phyloP scores from a whole-genome alignment of 2,329 filamentous ascomycete genomes.

The Pseudopithomyces chartarum region DNA sequence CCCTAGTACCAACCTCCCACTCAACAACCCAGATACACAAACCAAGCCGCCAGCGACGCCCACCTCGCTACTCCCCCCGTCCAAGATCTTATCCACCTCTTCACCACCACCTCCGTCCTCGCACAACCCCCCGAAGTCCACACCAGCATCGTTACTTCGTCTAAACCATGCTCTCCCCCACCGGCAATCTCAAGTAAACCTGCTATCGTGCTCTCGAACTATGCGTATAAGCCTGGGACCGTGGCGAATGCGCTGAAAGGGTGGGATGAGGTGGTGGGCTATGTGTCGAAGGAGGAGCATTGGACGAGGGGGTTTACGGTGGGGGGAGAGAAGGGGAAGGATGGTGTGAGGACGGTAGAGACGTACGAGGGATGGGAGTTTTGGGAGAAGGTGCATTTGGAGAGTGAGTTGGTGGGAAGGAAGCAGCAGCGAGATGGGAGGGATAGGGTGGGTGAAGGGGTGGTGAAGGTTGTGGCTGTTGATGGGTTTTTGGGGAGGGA shows the following conservation, averaged over 20 bases:
- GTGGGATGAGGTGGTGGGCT: slow-evolving; percentile 12
- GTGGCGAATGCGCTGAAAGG: slow-evolving; percentile 7
- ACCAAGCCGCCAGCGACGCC: slow-evolving; percentile 23
- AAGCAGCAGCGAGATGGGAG: slow-evolving; percentile 10
- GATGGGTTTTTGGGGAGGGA: slow-evolving; percentile 26
- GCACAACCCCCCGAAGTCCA: slow-evolving; percentile 26
- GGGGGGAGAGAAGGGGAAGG: slow-evolving; percentile 16
- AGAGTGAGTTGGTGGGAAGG: slow-evolving; percentile 5
- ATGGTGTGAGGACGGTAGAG: slow-evolving; percentile 18
- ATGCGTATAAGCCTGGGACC: slow-evolving; percentile 12
- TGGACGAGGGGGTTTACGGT: slow-evolving; percentile 14
- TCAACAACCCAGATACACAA: slow-evolving; percentile 20
- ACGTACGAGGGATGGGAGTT: slow-evolving; percentile 16
- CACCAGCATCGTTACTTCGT: slow-evolving; percentile 10
- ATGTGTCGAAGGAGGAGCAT: slow-evolving; percentile 9
- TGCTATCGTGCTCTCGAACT: slow-evolving; percentile 22
- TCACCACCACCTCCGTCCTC: slow-evolving; percentile 25
- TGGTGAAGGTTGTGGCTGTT: slow-evolving; percentile 19
- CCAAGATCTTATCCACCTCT: slow-evolving; percentile 27
- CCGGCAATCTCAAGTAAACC: slow-evolving; percentile 11
- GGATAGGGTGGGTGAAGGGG: slow-evolving; percentile 10
- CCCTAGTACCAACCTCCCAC: neutral
- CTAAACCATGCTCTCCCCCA: slow-evolving; percentile 5
- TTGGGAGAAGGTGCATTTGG: slow-evolving; percentile 12
- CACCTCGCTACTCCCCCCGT: slow-evolving; percentile 27